Conservation (phyloP, 805 yeast genomes). For the Priceomyces medius region DNA sequence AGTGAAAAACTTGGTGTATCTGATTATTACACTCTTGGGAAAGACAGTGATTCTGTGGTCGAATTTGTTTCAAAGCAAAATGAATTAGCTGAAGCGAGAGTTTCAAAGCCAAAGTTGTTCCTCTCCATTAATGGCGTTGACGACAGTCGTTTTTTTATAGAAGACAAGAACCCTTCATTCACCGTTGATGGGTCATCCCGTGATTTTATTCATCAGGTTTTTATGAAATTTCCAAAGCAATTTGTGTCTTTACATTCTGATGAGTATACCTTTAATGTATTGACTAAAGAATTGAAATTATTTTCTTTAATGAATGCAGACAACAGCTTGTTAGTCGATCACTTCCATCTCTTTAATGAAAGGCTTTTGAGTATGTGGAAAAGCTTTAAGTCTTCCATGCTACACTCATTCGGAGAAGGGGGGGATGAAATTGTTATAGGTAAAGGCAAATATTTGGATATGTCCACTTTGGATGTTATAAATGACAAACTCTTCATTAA, state of each 20-base stretch:
- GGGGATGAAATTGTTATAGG: constrained; percentile 6
- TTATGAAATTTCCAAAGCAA: constrained; percentile 20
- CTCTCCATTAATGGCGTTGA: constrained; percentile 44
- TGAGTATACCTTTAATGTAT: constrained; percentile 11
- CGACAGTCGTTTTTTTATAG: constrained; percentile 20
- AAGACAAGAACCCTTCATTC: constrained; percentile 19
- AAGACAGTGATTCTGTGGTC: constrained; percentile 21
- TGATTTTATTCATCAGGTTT: constrained; percentile 8
- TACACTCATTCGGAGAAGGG: constrained; percentile 5
- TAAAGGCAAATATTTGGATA: constrained; percentile 15
- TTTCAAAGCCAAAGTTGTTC: constrained; percentile 29
- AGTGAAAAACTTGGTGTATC: constrained; percentile 47
- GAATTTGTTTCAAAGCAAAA: constrained; percentile 23
- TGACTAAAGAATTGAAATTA: constrained; percentile 28
- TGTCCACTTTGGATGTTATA: constrained; percentile 30
- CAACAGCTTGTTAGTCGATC: constrained; percentile 11
- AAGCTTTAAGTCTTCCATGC: constrained; percentile 10
- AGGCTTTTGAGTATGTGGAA: constrained; percentile 40
- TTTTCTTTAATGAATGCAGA: constrained; percentile 9
- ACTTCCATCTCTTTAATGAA: constrained; percentile 27
- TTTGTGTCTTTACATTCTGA: constrained; percentile 5
- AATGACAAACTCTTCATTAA: constrained; percentile 48
- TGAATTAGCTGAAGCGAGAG: constrained; percentile 1
- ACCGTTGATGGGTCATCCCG: constrained; percentile 10
- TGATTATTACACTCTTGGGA: constrained; percentile 32